Base-by-base conservation (phyloP, 1,139 yeast genomes). In the Groenewaldozyma sp. region DNA sequence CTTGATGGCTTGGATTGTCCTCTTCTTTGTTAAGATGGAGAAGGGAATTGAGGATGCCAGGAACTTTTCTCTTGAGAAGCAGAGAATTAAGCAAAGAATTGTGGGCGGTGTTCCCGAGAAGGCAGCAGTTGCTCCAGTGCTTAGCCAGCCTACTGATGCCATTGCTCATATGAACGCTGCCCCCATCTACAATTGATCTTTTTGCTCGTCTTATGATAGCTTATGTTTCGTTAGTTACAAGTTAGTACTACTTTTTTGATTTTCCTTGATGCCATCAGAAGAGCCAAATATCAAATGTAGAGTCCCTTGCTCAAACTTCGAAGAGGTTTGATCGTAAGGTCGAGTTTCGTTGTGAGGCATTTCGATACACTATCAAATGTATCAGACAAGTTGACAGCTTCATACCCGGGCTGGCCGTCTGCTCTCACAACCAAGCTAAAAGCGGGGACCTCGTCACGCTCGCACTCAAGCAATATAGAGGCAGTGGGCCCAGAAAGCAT, bases 351-450 rank as follows among this genome's bases (percentile, higher is more conserved):
- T 22, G 35, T 41, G 31, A 43, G 34, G 11, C 43, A 44, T 24
- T 28, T 28, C 33, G 41, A 37, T 7, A 38, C 37, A 14, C 34
- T 40, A 28, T 31, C 34, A 9, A 40, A 36, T 10, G 48, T 40
- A 27, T 45, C 34, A 21, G 51, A 49, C 28, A 45, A 46, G 39
- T 52, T 55, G 5, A 56, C 42, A 11, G 45, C 42, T 31, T 57
- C 62, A 36, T 45, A 50, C 16, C 54, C 59, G 31, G 45, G 49
- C 3, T 56, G 58, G 4, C 62, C 62, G 31, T 56, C 61, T 10
- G 53, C 56, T 9, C 47, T 49, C 10, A 56, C 52, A 3, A 50
- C 44, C 14, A 57, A 35, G 2, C 53, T 59, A 1, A 40, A 31
- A 2, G 52, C 49, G 2, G 52, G 46, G 7, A 48, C 35, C 6